These are phyloP conservation scores for Protomyces pachydermus DNA, from an alignment of 1,139 yeast genomes.

Conservation along the genomic window DNA sequence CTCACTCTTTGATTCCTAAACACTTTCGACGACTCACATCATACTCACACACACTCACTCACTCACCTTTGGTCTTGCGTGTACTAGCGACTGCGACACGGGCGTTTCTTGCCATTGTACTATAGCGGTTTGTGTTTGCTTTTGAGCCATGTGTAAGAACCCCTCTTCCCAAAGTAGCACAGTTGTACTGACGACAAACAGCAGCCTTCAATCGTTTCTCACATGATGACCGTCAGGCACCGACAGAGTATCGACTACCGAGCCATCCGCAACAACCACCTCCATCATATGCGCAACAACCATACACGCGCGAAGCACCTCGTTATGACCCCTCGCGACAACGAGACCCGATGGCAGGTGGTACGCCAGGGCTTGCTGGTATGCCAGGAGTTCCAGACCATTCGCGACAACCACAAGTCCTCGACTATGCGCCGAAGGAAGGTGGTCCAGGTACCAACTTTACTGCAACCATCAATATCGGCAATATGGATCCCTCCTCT, in stretches of 20 bases:
- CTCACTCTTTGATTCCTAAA: background rate
- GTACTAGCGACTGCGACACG: no score
- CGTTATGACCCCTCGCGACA: slow-evolving; percentile 15
- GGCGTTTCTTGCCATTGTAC: background rate
- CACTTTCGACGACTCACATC: background rate
- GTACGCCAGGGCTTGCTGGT: background rate
- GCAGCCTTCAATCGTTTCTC: background rate
- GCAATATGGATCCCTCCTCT: slow-evolving; percentile 3
- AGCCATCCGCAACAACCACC: background rate
- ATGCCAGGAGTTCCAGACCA: background rate
- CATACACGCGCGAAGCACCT: slow-evolving; percentile 19
- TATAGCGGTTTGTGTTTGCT: background rate
- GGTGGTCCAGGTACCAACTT: slow-evolving; percentile 18
- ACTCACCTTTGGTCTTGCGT: no score
- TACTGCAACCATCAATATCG: slow-evolving; percentile 6
- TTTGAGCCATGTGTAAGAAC: background rate
- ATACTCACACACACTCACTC: no score
- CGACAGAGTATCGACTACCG: background rate
- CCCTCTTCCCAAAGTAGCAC: background rate
- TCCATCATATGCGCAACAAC: background rate
- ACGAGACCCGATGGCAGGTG: background rate
- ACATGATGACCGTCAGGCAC: background rate
- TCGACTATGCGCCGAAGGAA: slow-evolving; percentile 4
- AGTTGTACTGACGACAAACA: background rate
- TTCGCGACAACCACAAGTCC: slow-evolving; percentile 1